Base-by-base conservation (phyloP, 768 basidiomycete species). In the Clitopilus hobsonii region DNA sequence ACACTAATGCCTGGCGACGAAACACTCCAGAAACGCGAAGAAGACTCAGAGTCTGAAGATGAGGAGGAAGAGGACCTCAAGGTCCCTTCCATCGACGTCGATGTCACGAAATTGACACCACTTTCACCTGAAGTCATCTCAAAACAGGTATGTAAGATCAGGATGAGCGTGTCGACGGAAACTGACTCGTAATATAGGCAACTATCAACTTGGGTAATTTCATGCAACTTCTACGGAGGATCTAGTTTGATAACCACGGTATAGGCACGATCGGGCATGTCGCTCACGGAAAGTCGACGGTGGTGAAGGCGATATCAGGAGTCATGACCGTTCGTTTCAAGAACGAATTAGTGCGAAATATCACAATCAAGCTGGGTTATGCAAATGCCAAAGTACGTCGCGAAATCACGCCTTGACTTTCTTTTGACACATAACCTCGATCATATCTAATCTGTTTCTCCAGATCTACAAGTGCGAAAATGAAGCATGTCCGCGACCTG, bases 381-480 rank as follows among this genome's bases (percentile, higher is more conserved):
- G 97, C 97, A 47, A 99, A 99, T 64, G 97, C 97, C 38, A 99
- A 98, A 76, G 94, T 95, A 60, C 61, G 85, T 72, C 20, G 10
- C 23, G 8, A 8, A 29, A 27, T 16, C 41, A 47, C 7, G 3
- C 45, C 8, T n/a, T n/a, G 32, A 30, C 32, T 6, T 22, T 13
- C 10, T 18, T 51, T 26, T 51, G 25, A 27, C 26, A 51, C 49
- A 27, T 28, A n/a, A n/a, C n/a, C 16, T 22, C 49, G 49, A 58
- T 58, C 52, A 58, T n/a, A n/a, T 67, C 51, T 54, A 55, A 65
- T 59, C 60, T 54, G 27, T 20, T 51, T 22, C 18, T 30, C 5
- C 55, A 98, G 95, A 98, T 98, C 64, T 99, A 95, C 80, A 93
- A 98, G 78, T 99, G 97, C 69, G 87, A 93, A 77, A 97, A 95